Conservation (phyloP, 2,329 filamentous ascomycete species). For the Ambrosiella beaveri region DNA sequence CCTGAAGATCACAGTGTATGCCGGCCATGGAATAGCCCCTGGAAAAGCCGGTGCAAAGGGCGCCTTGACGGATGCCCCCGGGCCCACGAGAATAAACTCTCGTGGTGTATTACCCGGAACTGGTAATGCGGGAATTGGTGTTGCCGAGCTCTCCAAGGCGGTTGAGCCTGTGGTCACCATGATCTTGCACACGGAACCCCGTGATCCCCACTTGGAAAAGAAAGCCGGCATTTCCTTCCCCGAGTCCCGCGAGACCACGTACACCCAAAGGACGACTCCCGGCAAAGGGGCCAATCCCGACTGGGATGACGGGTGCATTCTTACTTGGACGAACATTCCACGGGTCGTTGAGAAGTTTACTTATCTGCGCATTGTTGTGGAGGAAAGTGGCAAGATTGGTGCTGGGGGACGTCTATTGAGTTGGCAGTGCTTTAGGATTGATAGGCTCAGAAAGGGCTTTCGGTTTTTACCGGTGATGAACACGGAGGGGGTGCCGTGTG, state of each 20-base stretch:
- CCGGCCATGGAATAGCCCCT: conserved; percentile 49
- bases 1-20: conserved; percentile 55
- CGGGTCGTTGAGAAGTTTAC: conserved; percentile 51
- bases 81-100: conserved; percentile 14
- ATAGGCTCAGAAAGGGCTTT: conserved; percentile 37
- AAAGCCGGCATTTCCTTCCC: conserved; percentile 12
- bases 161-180: conserved; percentile 55
- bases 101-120: conserved; percentile 13
- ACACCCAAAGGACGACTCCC: conserved; percentile 41
- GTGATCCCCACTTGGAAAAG: conserved; percentile 20
- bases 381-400: conserved; percentile 1
- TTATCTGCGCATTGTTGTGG: conserved; percentile 30
- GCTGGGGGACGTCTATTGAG: conserved; percentile 19
- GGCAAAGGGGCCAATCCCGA: conserved; percentile 44
- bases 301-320: conserved; percentile 37
- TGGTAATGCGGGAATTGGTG: background rate
- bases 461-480: conserved; percentile 36
- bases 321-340: conserved; percentile 40
- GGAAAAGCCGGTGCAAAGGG: conserved; percentile 18
- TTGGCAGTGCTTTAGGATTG: conserved; percentile 43
- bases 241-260: conserved; percentile 25
- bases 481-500: conserved; percentile 26
- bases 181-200: conserved; percentile 62
- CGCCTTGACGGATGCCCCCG: background rate
- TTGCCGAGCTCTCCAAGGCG: background rate